Evolutionary conservation across 176 grass and related monocot species (phyloP).

Genomic region (Areca catechu): DNA sequence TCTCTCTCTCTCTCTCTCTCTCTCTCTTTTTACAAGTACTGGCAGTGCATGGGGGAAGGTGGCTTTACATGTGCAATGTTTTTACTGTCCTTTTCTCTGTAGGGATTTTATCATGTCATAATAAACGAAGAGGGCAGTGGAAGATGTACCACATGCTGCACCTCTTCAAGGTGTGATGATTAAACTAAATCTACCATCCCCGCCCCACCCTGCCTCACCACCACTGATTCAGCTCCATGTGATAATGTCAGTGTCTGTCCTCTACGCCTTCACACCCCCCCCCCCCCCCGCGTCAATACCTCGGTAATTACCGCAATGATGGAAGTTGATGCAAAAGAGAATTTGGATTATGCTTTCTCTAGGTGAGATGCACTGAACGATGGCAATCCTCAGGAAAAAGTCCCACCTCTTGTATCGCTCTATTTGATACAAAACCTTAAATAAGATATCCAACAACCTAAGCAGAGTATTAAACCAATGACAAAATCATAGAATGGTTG

Average conservation of each 20-base stretch:
- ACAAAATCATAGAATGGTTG: no score
- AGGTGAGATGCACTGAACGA: neutral
- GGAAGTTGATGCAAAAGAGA: conserved; percentile 21
- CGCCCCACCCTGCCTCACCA: conserved; percentile 18
- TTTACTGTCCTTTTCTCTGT: conserved; percentile 9
- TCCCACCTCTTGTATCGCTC: no score
- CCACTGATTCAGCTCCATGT: conserved; percentile 51
- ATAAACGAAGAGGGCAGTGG: neutral
- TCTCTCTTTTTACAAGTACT: neutral
- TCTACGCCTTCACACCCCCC: neutral
- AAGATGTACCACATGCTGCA: conserved; percentile 17
- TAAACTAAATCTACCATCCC: conserved; percentile 9
- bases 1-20: no score
- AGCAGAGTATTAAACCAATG: no score
- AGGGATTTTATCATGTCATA: conserved; percentile 31
- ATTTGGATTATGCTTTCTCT: neutral
- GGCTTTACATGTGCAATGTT: neutral
- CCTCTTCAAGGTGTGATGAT: conserved; percentile 14
- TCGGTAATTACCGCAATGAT: conserved; percentile 9
- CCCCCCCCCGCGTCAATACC: neutral
- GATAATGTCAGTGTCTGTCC: conserved; percentile 34
- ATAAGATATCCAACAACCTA: no score
- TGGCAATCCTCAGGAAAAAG: neutral
- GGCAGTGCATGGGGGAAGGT: neutral
- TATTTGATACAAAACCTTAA: no score